A percentile compares a stretch with the other conserved stretches of the same genome.
phyloP scores from a whole-genome alignment of 768 basidiomycete species.

The Tricholoma sp. region DNA sequence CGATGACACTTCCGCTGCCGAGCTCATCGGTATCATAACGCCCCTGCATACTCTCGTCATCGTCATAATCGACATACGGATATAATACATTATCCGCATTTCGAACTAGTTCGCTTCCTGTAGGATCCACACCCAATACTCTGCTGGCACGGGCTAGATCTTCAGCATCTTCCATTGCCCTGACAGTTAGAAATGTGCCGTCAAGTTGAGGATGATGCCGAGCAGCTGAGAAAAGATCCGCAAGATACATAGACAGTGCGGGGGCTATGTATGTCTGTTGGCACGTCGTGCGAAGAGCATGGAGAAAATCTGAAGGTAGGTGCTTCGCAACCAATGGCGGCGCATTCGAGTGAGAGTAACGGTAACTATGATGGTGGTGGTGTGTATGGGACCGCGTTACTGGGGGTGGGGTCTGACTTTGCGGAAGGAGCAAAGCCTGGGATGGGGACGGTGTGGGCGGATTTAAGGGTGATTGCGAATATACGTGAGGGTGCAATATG shows the following conservation, averaged over 20 bases:
- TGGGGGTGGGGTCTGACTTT: conserved; percentile 18
- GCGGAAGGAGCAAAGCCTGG: conserved; percentile 19
- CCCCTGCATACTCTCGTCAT: background rate
- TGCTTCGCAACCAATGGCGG: conserved; percentile 21
- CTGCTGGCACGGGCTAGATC: conserved; percentile 64
- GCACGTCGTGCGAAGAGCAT: conserved; percentile 24
- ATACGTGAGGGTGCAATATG: conserved; percentile 16
- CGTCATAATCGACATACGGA: conserved; percentile 3
- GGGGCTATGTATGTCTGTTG: conserved; percentile 43
- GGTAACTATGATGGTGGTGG: conserved; percentile 13
- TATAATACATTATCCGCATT: background rate
- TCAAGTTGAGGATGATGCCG: conserved; percentile 70
- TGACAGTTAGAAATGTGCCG: conserved; percentile 58
- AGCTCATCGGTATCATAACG: conserved; percentile 10
- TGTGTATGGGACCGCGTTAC: conserved; percentile 2
- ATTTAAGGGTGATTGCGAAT: conserved; percentile 26
- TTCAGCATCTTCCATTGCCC: conserved; percentile 57
- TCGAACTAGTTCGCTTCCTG: conserved; percentile 49
- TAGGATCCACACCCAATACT: conserved; percentile 56
- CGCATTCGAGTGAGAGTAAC: conserved; percentile 13
- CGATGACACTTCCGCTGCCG: conserved; percentile 11
- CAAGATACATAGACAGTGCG: conserved; percentile 55
- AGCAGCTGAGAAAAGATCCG: conserved; percentile 69
- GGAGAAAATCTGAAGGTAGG: conserved; percentile 26
- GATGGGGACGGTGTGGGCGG: conserved; percentile 20